Evolutionary conservation across 2,329 filamentous ascomycete species (phyloP), one percentile per base, ranked within the genome.

Genomic region (Volutella citrinella): DNA sequence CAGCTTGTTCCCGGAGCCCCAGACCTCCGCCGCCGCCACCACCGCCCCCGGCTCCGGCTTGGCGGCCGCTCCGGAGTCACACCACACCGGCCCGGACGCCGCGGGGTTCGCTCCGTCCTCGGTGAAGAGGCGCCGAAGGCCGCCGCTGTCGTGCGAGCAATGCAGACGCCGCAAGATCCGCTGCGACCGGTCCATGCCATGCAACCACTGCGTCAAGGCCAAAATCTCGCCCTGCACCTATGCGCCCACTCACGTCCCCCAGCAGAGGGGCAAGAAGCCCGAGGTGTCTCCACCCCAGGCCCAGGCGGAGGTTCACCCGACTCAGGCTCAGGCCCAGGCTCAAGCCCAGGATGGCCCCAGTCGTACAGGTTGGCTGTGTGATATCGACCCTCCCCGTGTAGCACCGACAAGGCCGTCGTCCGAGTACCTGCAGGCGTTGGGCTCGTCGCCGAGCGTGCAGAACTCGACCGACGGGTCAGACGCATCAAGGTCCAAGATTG

Each of bases 81-180:
- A n/a, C n/a, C n/a, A n/a, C n/a, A n/a, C n/a, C n/a, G n/a, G n/a
- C n/a, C n/a, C n/a, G n/a, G n/a, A n/a, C n/a, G n/a, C n/a, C n/a
- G n/a, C n/a, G n/a, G n/a, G n/a, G n/a, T n/a, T n/a, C n/a, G n/a
- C n/a, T n/a, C n/a, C n/a, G n/a, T n/a, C n/a, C n/a, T n/a, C n/a
- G n/a, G n/a, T n/a, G 28, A 65, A 64, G 59, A 65, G 64, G 38
- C 53, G 63, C 9, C 56, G 63, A 32, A 56, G 61, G 13, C 64
- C 63, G 20, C 57, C 66, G 4, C 55, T 70, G 19, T 76, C 77
- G 3, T 81, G 77, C 51, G 60, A 68, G 44, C 64, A 76, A 25
- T 83, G 80, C 48, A 66, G 78, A 26, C 69, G 60, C 35, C 74
- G 77, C 24, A 84, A 83, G 55, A 73, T 82, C 38, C 68, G 70